Base-by-base conservation (phyloP, 768 basidiomycete species). In the Amanita pallidorosea region DNA sequence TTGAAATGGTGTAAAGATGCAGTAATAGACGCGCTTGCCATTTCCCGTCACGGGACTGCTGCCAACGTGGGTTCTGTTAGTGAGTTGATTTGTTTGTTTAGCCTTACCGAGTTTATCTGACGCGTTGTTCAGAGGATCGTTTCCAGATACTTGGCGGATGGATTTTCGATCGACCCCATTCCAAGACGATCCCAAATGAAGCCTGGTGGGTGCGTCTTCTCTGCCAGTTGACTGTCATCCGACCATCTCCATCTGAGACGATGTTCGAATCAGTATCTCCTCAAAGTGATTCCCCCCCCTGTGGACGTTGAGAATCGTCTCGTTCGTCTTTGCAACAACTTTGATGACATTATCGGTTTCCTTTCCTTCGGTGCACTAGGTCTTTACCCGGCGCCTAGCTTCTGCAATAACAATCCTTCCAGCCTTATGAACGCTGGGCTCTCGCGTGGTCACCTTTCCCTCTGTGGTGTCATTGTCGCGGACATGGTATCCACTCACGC, bases 161-260 rank as follows among this genome's bases (percentile, higher is more conserved):
- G 63, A 54, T 67, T 11, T 66, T 56, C n/a, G 64, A 61, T 44
- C 50, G 48, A 9, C 43, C 55, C 0, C 63, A 65, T 22, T 45
- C 33, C 7, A 23, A 34, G 7, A 53, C 50, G 4, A 59, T 63
- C n/a, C 20, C 65, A 6, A 60, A 67, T 11, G 60, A 66, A 49
- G 61, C 57, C 15, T 67, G 66, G 66, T 61, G 55, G 54, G 66
- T 67, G 41, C 37, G 66, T 59, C 34, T 18, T 7, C 57, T 52
- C 18, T 51, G 11, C 13, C 55, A 7, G n/a, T 58, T 45, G 35
- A 45, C n/a, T 3, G 45, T 4, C 36, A 53, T 31, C 29, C 25
- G 25, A 27, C 6, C 29, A 29, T 11, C 3, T 38, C 7, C 37
- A 20, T 17, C 37, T 17, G 18, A 38, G 9, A 8, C 7, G n/a